Evolutionary conservation across 2,329 filamentous ascomycete species (phyloP).

Genomic region (Akanthomyces dipterigenus): DNA sequence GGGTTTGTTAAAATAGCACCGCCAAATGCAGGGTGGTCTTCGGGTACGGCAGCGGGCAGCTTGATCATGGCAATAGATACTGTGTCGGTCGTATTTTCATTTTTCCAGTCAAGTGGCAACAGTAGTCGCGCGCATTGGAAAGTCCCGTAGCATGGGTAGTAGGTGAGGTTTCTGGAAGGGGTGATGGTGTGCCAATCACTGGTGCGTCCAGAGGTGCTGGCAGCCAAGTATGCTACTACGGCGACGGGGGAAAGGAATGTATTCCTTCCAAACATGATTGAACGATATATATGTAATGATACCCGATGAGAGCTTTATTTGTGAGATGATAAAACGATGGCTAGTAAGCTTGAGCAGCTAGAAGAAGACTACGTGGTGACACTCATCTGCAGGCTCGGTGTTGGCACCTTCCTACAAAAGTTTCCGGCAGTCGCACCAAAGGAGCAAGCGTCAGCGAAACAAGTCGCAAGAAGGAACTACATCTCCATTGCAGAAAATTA

Average conservation of each 20-base stretch:
- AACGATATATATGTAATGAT: not conserved
- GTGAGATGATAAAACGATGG: not conserved
- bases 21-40: slow-evolving; percentile 30
- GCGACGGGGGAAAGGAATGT: not conserved
- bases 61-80: slow-evolving; percentile 35
- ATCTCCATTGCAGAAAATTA: too few relatives aligned
- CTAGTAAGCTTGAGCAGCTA: not conserved
- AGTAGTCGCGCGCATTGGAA: slow-evolving; percentile 35
- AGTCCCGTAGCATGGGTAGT: slow-evolving; percentile 31
- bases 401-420: too few relatives aligned
- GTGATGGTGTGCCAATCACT: slow-evolving; percentile 31
- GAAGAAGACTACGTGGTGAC: too few relatives aligned
- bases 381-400: too few relatives aligned
- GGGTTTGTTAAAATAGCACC: slow-evolving; percentile 38
- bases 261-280: not conserved
- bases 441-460: too few relatives aligned
- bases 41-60: slow-evolving; percentile 32
- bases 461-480: too few relatives aligned
- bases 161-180: slow-evolving; percentile 29
- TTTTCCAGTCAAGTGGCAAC: slow-evolving; percentile 37
- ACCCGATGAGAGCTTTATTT: not conserved
- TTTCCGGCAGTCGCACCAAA: too few relatives aligned
- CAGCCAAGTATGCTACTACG: not conserved
- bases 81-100: slow-evolving; percentile 20
- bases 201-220: not conserved